Evolutionary conservation across 805 yeast species (phyloP).

Genomic region (Monosporozyma siamensis): DNA sequence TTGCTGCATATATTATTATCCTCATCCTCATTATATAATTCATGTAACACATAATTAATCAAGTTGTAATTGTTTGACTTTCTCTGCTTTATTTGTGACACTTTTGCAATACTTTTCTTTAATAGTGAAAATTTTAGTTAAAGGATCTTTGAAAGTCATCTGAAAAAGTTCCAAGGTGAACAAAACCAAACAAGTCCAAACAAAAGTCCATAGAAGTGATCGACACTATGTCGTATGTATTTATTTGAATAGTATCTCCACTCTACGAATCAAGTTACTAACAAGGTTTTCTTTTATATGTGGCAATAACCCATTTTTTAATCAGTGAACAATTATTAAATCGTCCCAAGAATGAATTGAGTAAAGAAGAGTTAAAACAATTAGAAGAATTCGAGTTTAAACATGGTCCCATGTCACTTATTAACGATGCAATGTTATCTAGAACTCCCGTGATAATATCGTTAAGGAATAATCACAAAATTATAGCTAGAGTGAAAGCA

Average conservation of each 20-base stretch:
- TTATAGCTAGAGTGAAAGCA: constrained; percentile 83
- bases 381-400: constrained; percentile 84
- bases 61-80: no score
- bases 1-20: no score
- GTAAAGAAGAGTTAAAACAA: constrained; percentile 67
- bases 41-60: no score
- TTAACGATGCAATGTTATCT: constrained; percentile 72
- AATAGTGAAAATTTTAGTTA: not conserved
- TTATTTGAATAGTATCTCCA: not conserved
- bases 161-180: no score
- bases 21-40: no score
- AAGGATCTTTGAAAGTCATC: no score
- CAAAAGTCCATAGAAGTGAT: no score
- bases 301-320: no score
- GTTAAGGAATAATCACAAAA: constrained; percentile 85
- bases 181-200: no score
- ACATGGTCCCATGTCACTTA: constrained; percentile 83
- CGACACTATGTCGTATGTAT: constrained; percentile 12
- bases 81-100: not conserved
- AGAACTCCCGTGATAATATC: constrained; percentile 77
- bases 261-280: constrained; percentile 4
- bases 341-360: constrained; percentile 69
- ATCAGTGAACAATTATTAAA: constrained; percentile 56
- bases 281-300: constrained; percentile 3
- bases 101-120: not conserved